Base-by-base conservation (phyloP, 768 basidiomycete genomes). In the Tubosaeta brunneosetosa region DNA sequence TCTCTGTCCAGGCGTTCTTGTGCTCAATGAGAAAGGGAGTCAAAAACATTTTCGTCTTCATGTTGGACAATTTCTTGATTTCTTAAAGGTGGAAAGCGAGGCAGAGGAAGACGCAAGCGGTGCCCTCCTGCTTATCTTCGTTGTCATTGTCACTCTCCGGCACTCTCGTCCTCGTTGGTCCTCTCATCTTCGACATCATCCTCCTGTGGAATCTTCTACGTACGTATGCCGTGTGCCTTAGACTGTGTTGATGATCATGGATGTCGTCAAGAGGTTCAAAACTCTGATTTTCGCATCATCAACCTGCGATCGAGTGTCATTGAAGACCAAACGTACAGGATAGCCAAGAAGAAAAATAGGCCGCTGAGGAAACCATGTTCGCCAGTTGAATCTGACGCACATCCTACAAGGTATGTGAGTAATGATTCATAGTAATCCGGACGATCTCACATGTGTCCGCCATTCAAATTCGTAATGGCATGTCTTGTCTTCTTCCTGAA, bases 1-100 rank as follows among this genome's bases (percentile, higher is more conserved):
- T 93, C 85, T 46, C 95, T 85, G 59, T 97, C 92, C 1, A 97
- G 73, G 40, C 89, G 85, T 55, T 97, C 94, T 66, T 97, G 91
- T 0, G 86, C 81, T 31, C 93, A 80, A 19, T 86, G 84, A 9
- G 92, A 92, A 0, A 99, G 74, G 95, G 95, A 0, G 91, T 91
- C 4, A 91, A 72, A 6, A 95, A 76, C 0, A 86, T 75, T 55
- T 79, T 77, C 22, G 71, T 75, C 62, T 85, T 86, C 33, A 68
- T 66, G 52, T 77, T 80, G 44, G 76, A 75, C 0, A 78, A 77
- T 87, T 90, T 1, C 84, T 81, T 2, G 85, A 80, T 59, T 83
- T 85, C 66, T 86, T 83, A 29, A 93, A 78, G 2, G 84, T 77
- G 40, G 78, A 74, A 3, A 91, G 74, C 25, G 79, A 75, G 1